Conservation (phyloP, 73 alveolate species). For the Uronychia setigera region DNA sequence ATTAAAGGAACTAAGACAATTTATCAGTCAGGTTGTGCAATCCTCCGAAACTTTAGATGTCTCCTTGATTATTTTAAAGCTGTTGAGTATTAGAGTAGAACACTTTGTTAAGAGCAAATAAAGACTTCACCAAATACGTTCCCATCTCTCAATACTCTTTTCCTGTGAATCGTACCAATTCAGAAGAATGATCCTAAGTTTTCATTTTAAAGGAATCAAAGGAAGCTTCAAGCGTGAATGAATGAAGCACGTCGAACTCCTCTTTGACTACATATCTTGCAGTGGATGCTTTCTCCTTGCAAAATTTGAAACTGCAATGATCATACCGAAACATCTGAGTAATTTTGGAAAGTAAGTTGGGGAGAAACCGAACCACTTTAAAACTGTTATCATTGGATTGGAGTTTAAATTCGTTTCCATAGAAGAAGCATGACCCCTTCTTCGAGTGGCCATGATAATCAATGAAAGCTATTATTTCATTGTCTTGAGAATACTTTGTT, state of each 20-base stretch:
- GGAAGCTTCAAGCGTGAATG: not conserved
- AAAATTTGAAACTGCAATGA: not conserved
- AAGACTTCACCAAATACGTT: not conserved
- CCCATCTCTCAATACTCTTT: not conserved
- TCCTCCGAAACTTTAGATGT: not conserved
- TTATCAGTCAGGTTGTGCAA: not conserved
- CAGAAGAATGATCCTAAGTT: not conserved
- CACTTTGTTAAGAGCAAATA: not conserved
- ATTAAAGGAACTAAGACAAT: not conserved
- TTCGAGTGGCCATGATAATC: constrained; percentile 66
- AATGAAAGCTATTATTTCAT: constrained; percentile 49
- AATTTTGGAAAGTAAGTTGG: not conserved
- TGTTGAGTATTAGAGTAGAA: not conserved
- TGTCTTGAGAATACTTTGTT: constrained; percentile 49
- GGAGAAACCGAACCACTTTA: not conserved
- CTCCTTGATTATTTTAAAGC: not conserved
- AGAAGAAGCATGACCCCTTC: not conserved
- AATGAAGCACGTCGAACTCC: not conserved
- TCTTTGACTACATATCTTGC: not conserved
- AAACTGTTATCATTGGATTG: not conserved
- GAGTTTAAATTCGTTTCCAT: not conserved
- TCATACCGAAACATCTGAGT: not conserved
- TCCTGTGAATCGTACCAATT: not conserved
- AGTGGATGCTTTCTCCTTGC: not conserved
- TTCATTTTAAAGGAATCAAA: not conserved